Base-by-base conservation (phyloP, 2,329 filamentous ascomycete genomes). In the Colletotrichum sublineola region DNA sequence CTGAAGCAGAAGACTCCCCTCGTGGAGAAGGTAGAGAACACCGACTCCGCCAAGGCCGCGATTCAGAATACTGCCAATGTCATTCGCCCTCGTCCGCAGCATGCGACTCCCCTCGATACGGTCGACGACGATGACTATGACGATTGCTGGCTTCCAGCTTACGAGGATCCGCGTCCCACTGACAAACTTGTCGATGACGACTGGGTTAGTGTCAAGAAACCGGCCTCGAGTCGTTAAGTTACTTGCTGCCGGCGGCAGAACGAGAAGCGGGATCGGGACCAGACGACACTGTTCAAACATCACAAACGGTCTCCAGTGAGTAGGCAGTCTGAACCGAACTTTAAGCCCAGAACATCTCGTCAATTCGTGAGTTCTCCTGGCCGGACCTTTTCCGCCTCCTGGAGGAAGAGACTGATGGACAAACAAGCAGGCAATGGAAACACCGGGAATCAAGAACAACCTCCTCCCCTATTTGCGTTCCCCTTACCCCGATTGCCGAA, bases 41-140 rank as follows among this genome's bases (percentile, higher is more conserved):
- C 24, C 20, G 29, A 42, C 46, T 11, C 15, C 24, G 9, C 29
- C 14, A 29, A 63, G 24, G 5, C 15, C n/a, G 6, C 36, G 7
- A 11, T 46, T 11, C 20, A 9, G 12, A 46, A 44, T 44, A 18
- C 6, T 6, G 7, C 18, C 42, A 8, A 44, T 6, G 38, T 36
- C 20, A n/a, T 46, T 50, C 48, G 44, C 5, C 44, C 58, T 44
- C 46, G 55, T 38, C 46, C 52, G 42, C 33, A 62, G 48, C 53
- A 60, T 29, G 66, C 61, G 8, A 60, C 60, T 12, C 29, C 24
- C 5, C 66, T 73, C 20, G 70, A 73, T 14, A 73, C 70, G 7
- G 55, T 55, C 14, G 66, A 73, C 48, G 70, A 73, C 42, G 70
- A 73, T 33, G 46, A 73, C 20, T 73, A 73, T 42, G 70, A 70